Evolutionary conservation across 768 basidiomycete species (phyloP).

Genomic region (Pisolithus microcarpus): DNA sequence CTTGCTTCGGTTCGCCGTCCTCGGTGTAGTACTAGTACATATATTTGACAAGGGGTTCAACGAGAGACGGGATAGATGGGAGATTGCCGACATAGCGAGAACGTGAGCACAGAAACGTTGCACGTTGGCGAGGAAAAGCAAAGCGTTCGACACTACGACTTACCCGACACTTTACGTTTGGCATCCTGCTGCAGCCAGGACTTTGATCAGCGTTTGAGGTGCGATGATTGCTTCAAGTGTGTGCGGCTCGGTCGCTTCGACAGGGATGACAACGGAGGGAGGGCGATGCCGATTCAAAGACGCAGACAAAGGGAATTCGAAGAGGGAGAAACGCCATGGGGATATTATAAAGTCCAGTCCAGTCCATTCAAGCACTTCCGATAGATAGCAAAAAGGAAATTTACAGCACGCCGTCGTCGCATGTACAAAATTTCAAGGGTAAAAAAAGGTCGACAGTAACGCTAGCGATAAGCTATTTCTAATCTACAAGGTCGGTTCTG

Average conservation of each 20-base stretch:
- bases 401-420: constrained; percentile 2
- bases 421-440: constrained; percentile 5
- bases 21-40: constrained; percentile 23
- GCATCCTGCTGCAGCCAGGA: not conserved
- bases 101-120: constrained; percentile 1
- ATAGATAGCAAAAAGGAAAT: constrained; percentile 1
- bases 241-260: too few relatives aligned
- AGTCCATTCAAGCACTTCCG: too few relatives aligned
- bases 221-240: too few relatives aligned
- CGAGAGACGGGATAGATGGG: too few relatives aligned
- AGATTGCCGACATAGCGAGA: not conserved
- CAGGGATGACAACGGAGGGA: too few relatives aligned
- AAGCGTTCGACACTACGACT: not conserved
- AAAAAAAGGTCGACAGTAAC: constrained; percentile 1
- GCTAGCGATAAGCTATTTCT: constrained; percentile 4
- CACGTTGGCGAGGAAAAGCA: not conserved
- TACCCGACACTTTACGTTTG: not conserved
- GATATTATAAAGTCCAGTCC: not conserved
- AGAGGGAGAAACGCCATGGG: not conserved
- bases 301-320: not conserved
- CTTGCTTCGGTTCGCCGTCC: constrained; percentile 18
- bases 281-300: too few relatives aligned
- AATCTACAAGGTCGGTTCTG: constrained; percentile 13
- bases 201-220: too few relatives aligned
- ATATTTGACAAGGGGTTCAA: not conserved